Conservation (phyloP, 805 yeast genomes). For the Kodamaea hsintzibuensis region DNA sequence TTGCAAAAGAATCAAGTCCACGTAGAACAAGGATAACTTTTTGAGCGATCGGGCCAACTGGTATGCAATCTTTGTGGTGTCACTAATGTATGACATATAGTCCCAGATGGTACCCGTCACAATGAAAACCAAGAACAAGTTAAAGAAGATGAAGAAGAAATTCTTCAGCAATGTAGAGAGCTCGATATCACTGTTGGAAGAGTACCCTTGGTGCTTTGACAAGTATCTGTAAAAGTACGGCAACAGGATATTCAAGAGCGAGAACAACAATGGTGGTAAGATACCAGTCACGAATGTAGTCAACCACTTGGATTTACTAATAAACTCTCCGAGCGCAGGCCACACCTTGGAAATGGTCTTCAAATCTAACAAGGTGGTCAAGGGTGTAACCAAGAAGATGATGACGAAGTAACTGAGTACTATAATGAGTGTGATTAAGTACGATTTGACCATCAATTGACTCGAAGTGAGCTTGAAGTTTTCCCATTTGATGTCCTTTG, state of each 20-base stretch:
- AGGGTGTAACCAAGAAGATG: conserved; percentile 56
- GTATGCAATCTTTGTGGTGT: conserved; percentile 59
- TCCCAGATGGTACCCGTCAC: conserved; percentile 63
- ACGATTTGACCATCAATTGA: conserved; percentile 38
- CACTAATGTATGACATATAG: conserved; percentile 56
- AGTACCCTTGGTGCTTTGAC: conserved; percentile 51
- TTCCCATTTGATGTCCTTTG: conserved; percentile 46
- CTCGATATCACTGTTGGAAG: conserved; percentile 60
- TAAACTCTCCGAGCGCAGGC: conserved; percentile 58
- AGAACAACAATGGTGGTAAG: conserved; percentile 60
- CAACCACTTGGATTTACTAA: conserved; percentile 50
- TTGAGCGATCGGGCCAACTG: conserved; percentile 54
- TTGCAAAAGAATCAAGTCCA: conserved; percentile 65
- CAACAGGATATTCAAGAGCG: conserved; percentile 50
- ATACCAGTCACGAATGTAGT: conserved; percentile 61
- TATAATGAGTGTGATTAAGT: conserved; percentile 44
- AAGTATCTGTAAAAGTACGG: conserved; percentile 58
- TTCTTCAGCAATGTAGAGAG: conserved; percentile 57
- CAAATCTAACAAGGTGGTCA: conserved; percentile 56
- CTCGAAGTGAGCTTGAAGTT: conserved; percentile 45
- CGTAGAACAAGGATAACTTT: conserved; percentile 53
- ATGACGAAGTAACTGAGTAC: conserved; percentile 52
- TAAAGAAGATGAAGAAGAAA: conserved; percentile 60
- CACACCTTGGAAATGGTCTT: conserved; percentile 56
- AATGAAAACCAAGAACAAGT: conserved; percentile 60